Base-by-base conservation (phyloP, 2,329 filamentous ascomycete genomes). In the Catunica adiposa region DNA sequence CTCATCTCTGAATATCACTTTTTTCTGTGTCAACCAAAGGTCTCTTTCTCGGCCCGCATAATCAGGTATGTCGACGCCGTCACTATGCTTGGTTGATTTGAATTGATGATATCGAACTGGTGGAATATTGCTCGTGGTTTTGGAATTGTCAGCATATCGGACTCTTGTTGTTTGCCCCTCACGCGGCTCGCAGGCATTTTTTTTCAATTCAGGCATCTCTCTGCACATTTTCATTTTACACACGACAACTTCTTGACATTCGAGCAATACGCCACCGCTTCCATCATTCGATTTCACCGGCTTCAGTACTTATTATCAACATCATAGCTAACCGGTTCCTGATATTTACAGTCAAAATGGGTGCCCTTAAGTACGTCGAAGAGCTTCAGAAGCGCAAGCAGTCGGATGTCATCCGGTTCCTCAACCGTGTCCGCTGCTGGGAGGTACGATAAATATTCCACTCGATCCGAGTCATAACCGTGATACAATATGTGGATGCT, bases 331-430 rank as follows among this genome's bases (percentile, higher is more conserved):
- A 56, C 51, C 20, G 37, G 11, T 25, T 14, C 20, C 38, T 31
- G 4, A 44, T 40, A 29, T 53, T 53, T 61, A 66, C 64, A 79
- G 76, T 69, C 71, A 80, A 90, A 82, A 96, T 96, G 92, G 92
- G 92, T 86, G 90, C 90, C 80, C 88, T 96, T 76, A 98, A 98
- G 80, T 98, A 95, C 81, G 88, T 98, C 78, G 94, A 98, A 84
- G 92, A 98, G 83, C 86, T 98, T 80, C 89, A 96, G 77, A 97
- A 98, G 89, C 96, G 95, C 88, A 98, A 98, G 89, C 92, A 98
- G 85, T 95, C 88, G 75, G 92, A 98, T 83, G 86, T 98, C 72
- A 87, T 97, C 80, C 89, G 89, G 80, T 98, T 98, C 83, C 85
- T 98, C 78, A 88, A 96, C 76, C 90, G 89, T 75, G 89, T 95